Evolutionary conservation across 805 yeast genomes (phyloP).

Genomic region (Yarrowia divulgata): DNA sequence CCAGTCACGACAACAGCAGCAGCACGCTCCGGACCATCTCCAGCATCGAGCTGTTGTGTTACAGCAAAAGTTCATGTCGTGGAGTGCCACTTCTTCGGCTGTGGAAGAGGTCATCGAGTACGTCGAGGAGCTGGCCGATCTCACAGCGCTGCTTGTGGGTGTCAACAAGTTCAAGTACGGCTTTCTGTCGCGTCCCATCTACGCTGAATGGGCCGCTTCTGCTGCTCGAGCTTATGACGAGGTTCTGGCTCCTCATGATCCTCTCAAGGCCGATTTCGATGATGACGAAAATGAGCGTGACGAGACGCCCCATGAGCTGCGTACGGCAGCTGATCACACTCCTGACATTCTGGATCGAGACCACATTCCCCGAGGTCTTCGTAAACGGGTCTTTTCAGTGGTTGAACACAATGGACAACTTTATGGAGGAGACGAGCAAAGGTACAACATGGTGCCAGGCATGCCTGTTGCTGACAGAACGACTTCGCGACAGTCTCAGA

Average conservation of each 20-base stretch:
- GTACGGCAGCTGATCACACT: constrained; percentile 7
- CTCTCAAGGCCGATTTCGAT: constrained; percentile 10
- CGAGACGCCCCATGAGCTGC: constrained; percentile 11
- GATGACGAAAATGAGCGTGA: constrained; percentile 8
- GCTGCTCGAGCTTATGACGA: constrained; percentile 35
- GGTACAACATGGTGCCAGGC: constrained; percentile 15
- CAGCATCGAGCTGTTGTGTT: constrained; percentile 45
- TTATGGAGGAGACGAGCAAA: constrained; percentile 13
- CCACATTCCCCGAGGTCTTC: constrained; percentile 21
- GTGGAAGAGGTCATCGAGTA: constrained; percentile 59
- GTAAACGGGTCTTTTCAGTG: constrained; percentile 34
- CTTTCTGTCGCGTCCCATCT: constrained; percentile 57
- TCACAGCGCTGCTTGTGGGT: constrained; percentile 57
- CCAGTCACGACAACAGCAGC: not conserved
- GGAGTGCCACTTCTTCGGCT: constrained; percentile 62
- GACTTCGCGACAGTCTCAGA: not conserved
- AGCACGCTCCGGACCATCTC: constrained; percentile 5
- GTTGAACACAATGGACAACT: constrained; percentile 27
- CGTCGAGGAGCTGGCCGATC: constrained; percentile 56
- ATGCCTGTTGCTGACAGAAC: not conserved
- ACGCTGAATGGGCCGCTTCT: constrained; percentile 42
- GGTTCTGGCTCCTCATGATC: constrained; percentile 30
- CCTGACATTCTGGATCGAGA: constrained; percentile 26
- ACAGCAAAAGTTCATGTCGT: constrained; percentile 54
- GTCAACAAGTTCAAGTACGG: constrained; percentile 60